Evolutionary conservation across 78 protist genomes (phyloP).

Genomic region (Dictyostelium firmibasis): DNA sequence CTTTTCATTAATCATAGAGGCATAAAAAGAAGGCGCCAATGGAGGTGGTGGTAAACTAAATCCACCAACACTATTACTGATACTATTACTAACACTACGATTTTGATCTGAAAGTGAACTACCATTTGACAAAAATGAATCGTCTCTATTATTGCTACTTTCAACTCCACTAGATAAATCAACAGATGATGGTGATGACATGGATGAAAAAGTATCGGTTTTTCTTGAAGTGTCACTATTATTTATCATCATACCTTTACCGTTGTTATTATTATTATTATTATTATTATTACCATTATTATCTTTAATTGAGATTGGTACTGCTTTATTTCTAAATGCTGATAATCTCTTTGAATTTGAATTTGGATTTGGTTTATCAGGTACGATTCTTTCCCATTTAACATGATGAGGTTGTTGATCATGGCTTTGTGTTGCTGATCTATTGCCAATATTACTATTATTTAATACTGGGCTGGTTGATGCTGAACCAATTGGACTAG

Average conservation of each 20-base stretch:
- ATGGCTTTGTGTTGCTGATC: neutral
- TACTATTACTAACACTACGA: neutral
- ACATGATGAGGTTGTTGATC: neutral
- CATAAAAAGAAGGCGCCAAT: neutral
- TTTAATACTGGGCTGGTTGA: neutral
- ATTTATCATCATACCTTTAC: neutral
- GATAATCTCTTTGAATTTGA: constrained; percentile 2
- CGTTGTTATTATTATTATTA: neutral
- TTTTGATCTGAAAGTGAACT: neutral
- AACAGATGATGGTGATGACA: neutral
- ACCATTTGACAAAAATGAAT: constrained; percentile 1
- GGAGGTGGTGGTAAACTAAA: constrained; percentile 24
- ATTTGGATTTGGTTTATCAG: constrained; percentile 7
- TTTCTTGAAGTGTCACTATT: neutral
- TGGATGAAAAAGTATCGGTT: neutral
- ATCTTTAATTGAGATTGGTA: neutral
- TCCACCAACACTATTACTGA: neutral
- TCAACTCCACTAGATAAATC: neutral
- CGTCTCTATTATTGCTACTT: neutral
- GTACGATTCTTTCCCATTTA: constrained; percentile 9
- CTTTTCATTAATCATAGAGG: neutral
- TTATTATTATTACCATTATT: neutral
- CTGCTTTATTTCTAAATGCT: constrained; percentile 13
- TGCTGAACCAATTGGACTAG: neutral
- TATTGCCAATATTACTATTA: neutral